Base-by-base conservation (phyloP, 768 basidiomycete species). In the Suillus placidus region DNA sequence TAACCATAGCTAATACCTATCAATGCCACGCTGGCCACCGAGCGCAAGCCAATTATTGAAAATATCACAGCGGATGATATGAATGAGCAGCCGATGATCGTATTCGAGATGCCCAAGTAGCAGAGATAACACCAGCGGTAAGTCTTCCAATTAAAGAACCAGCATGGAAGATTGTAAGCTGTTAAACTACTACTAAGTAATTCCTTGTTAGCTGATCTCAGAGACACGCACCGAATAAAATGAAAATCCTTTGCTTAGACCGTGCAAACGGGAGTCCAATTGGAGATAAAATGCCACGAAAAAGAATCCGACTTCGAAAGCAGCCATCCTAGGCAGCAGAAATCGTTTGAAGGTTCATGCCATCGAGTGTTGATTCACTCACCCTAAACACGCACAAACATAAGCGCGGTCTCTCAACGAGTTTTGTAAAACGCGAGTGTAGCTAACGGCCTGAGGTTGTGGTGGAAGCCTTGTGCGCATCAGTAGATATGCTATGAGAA, bases 271-370 rank as follows among this genome's bases (percentile, higher is more conserved):
- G 3, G 87, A 79, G 54, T 85, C 82, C 6, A 87, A 70, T 69
- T 89, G 88, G 23, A 89, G 75, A 71, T 86, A 88, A 72, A 86
- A 88, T 49, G 83, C 78, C 0, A 86, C 85, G 61, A 83, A 85
- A 66, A 80, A 82, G 35, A 85, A 65, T 2, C 83, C 82, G 2
- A 75, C 70, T 12, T 80, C 70, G 26, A 76, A 74, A 37, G 78
- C 26, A 26, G 26, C 66, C 60, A 47, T 30, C 40, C 63, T 64
- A 54, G 52, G 32, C 52, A 20, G 32, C 20, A 9, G 4, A 12
- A 20, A 16, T 18, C 34, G 20, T 16, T 34, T 34, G 32, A 20
- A 20, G 4, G 18, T 16, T 54, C 32, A 34, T 20, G 9, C 20
- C 18, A 34, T 20, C 3, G 74, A 62, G 30, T 23, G 26, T 32